Evolutionary conservation across 2,329 filamentous ascomycete species (phyloP).

Genomic region (Scortechinia acanthostroma): DNA sequence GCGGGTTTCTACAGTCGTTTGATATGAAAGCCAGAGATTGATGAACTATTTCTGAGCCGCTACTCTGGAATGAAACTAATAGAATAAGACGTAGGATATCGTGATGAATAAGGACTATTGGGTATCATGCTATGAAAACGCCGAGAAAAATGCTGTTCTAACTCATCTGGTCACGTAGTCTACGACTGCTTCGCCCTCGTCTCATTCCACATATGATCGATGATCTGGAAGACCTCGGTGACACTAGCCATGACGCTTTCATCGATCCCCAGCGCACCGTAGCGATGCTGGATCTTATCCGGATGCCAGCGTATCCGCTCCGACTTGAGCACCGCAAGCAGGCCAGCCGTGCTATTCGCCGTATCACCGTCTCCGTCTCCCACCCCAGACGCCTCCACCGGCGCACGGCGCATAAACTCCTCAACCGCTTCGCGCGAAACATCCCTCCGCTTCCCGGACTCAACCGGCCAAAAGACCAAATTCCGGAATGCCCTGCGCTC

Average conservation of each 20-base stretch:
- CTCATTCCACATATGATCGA: constrained; percentile 1
- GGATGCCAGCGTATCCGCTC: constrained; percentile 1
- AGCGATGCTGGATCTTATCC: constrained; percentile 2
- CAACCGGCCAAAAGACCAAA: constrained; percentile 2
- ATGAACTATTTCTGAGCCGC: too few relatives aligned
- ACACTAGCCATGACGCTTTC: neutral
- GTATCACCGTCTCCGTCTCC: neutral
- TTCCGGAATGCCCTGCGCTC: constrained; percentile 2
- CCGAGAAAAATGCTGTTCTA: neutral
- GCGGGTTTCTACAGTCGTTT: too few relatives aligned
- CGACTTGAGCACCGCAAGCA: neutral
- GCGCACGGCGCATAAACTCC: neutral
- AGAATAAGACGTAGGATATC: too few relatives aligned
- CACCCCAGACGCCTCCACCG: neutral
- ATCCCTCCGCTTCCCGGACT: constrained; percentile 1
- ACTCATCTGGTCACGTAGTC: neutral
- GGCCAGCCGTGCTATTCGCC: neutral
- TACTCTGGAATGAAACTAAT: too few relatives aligned
- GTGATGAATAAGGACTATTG: too few relatives aligned
- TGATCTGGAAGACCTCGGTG: neutral
- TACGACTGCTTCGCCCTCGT: neutral
- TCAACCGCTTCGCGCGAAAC: neutral
- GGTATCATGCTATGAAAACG: too few relatives aligned
- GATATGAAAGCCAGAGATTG: too few relatives aligned
- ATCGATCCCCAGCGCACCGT: constrained; percentile 1